A percentile compares a stretch with the other conserved stretches of the same genome.
phyloP scores from a whole-genome alignment of 495 filamentous ascomycete species.

The Hypoxylon perforatum region DNA sequence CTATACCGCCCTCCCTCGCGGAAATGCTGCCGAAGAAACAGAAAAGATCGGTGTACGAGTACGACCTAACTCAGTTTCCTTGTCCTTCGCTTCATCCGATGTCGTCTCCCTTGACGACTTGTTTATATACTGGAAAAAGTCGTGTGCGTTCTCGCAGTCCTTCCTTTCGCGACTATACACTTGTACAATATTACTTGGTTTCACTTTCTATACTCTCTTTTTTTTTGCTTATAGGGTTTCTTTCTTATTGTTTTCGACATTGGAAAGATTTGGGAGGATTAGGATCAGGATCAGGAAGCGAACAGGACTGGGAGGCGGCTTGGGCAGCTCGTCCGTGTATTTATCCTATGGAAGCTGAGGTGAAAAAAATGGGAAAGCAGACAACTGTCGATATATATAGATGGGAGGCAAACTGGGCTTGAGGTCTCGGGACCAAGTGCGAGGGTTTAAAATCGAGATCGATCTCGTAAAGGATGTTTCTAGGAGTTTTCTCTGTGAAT shows the following conservation, averaged over 20 bases:
- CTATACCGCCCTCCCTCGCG: background rate
- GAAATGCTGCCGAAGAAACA: conserved; percentile 28
- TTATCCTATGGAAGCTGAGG: conserved; percentile 18
- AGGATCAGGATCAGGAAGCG: conserved; percentile 19
- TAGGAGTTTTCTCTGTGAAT: conserved; percentile 22
- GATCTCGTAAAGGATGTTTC: conserved; percentile 13
- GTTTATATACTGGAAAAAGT: conserved; percentile 24
- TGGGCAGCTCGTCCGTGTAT: conserved; percentile 23
- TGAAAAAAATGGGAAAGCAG: conserved; percentile 16
- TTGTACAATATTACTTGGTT: conserved; percentile 40
- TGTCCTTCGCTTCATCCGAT: conserved; percentile 19
- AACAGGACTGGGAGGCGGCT: conserved; percentile 29
- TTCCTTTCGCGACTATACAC: conserved; percentile 24
- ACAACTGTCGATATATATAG: conserved; percentile 15
- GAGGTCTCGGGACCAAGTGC: conserved; percentile 33
- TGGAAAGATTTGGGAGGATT: conserved; percentile 7
- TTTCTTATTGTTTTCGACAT: conserved; percentile 7
- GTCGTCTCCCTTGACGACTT: conserved; percentile 17
- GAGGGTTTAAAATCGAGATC: conserved; percentile 19
- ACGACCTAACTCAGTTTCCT: conserved; percentile 31
- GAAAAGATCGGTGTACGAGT: conserved; percentile 36
- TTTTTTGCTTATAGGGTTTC: conserved; percentile 17
- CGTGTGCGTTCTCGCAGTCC: conserved; percentile 11
- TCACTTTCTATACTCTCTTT: background rate
- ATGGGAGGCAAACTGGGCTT: conserved; percentile 23